phyloP scores from a whole-genome alignment of 1,284 basidiomycete genomes.

The Boletus sp. region DNA sequence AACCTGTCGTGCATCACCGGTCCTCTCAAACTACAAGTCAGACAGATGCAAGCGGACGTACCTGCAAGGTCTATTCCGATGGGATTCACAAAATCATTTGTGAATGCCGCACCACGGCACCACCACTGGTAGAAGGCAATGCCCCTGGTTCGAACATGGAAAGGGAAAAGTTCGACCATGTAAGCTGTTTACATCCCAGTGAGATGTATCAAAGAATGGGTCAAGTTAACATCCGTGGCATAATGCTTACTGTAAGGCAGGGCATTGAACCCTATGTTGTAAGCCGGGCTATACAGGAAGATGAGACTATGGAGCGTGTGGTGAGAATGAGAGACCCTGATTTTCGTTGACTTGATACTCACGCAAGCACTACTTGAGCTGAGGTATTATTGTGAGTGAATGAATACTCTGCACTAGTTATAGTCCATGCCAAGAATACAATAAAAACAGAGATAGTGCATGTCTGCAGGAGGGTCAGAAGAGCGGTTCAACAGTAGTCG shows the following conservation, averaged over 20 bases:
- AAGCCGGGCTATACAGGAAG: conserved; percentile 8
- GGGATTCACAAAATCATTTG: conserved; percentile 8
- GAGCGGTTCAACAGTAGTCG: background rate
- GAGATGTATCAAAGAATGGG: background rate
- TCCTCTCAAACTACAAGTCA: background rate
- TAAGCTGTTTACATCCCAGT: conserved; percentile 11
- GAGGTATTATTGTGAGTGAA: conserved; percentile 2
- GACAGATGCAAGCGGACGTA: background rate
- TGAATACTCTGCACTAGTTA: conserved; percentile 15
- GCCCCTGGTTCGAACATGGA: conserved; percentile 17
- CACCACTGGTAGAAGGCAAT: conserved; percentile 20
- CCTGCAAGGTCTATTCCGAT: conserved; percentile 17
- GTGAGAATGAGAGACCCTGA: background rate
- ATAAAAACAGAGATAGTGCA: conserved; percentile 14
- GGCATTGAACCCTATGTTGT: conserved; percentile 13
- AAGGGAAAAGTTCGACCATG: conserved; percentile 28
- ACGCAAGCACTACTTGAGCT: conserved; percentile 13
- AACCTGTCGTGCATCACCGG: conserved; percentile 1
- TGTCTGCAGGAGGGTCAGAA: conserved; percentile 3
- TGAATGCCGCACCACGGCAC: conserved; percentile 5
- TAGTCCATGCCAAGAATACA: conserved; percentile 14
- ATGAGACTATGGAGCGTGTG: conserved; percentile 13
- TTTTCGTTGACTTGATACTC: background rate
- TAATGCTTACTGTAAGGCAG: conserved; percentile 11
- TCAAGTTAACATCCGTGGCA: background rate